Base-by-base conservation (phyloP, 208 protist genomes). In the Wallacemonas sp. region DNA sequence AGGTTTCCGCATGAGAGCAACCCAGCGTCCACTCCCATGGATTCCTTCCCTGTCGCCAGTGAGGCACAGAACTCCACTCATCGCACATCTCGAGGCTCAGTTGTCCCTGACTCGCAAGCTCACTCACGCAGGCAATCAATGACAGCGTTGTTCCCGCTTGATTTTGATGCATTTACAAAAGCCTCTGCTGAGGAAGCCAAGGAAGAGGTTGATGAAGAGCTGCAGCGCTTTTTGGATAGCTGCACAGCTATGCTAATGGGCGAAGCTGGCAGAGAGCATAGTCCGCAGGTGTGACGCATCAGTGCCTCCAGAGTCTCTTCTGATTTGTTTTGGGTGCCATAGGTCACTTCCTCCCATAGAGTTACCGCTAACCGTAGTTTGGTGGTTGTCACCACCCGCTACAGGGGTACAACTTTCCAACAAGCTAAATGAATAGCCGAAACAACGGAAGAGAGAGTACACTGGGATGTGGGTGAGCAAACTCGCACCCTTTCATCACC, bases 201-300 rank as follows among this genome's bases (percentile, higher is more conserved):
- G 19, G 65, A 71, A 8, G 44, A 59, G 12, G 44, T 59, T 10
- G 75, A 85, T 63, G 81, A 76, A 17, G 81, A 82, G 29, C 68
- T 92, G 52, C 76, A 78, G n/a, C 69, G 71, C 8, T 89, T 89
- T 52, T 70, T 89, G 36, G 73, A 79, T 27, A 83, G 70, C 68
- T 89, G 82, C 57, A 54, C 70, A n/a, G 71, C 80, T 34, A 73
- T 82, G 63, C 32, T 66, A 38, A 64, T 73, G 41, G 50, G 50
- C 19, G 50, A 57, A 19, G 50, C 50, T 21, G 50, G n/a, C n/a
- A n/a, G n/a, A n/a, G n/a, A n/a, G n/a, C n/a, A n/a, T n/a, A n/a
- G n/a, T n/a, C n/a, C n/a, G n/a, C n/a, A n/a, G n/a, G n/a, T n/a
- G n/a, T n/a, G n/a, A n/a, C n/a, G n/a, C n/a, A n/a, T n/a, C n/a